These are phyloP conservation scores for Xerocomus potaroensis DNA, from an alignment of 768 basidiomycete species.

Conservation along the genomic window DNA sequence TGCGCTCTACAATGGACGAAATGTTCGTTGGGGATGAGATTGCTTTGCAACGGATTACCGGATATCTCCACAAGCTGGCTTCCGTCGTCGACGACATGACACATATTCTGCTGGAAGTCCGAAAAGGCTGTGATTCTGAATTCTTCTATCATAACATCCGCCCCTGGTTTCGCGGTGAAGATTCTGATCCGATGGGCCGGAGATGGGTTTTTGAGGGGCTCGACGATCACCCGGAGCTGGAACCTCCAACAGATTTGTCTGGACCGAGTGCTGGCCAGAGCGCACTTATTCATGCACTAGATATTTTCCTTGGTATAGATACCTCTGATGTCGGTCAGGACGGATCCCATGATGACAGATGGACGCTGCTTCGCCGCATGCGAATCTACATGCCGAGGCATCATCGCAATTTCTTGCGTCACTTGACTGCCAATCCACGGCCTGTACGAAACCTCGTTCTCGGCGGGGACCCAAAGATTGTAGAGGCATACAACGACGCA, in stretches of 20 bases:
- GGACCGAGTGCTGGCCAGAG: constrained; percentile 86
- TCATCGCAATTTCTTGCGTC: constrained; percentile 72
- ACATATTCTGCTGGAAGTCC: constrained; percentile 56
- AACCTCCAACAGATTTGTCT: constrained; percentile 51
- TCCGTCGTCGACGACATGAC: constrained; percentile 61
- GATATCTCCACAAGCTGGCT: constrained; percentile 62
- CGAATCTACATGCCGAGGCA: constrained; percentile 78
- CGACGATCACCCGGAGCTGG: constrained; percentile 40
- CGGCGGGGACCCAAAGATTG: constrained; percentile 28
- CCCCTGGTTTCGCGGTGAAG: constrained; percentile 79
- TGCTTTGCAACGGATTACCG: constrained; percentile 56
- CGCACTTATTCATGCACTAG: constrained; percentile 67
- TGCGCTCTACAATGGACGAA: constrained; percentile 85
- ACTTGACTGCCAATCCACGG: constrained; percentile 56
- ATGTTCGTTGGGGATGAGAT: constrained; percentile 72
- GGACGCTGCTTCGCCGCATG: constrained; percentile 66
- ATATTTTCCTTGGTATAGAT: constrained; percentile 69
- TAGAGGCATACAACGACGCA: constrained; percentile 59
- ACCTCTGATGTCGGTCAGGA: constrained; percentile 29
- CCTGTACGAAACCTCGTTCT: constrained; percentile 56
- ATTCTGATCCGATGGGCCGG: constrained; percentile 42
- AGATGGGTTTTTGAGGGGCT: constrained; percentile 62
- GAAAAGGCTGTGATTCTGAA: constrained; percentile 66
- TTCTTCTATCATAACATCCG: constrained; percentile 69
- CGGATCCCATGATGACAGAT: constrained; percentile 10